phyloP scores from a whole-genome alignment of 768 basidiomycete species.

The Collybia nuda region DNA sequence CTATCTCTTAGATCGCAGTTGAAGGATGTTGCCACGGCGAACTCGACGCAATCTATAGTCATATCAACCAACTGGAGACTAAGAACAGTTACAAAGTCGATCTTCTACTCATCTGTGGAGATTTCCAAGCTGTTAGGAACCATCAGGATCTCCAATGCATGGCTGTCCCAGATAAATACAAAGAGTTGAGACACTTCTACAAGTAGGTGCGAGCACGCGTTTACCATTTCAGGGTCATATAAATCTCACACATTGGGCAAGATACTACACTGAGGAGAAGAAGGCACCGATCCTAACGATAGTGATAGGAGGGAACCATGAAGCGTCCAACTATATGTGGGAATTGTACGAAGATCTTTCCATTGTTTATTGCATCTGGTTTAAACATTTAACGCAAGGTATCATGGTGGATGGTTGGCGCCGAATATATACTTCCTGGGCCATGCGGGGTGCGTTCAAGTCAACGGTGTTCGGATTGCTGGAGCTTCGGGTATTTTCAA shows the following conservation, averaged over 20 bases:
- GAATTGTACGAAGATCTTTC: constrained; percentile 61
- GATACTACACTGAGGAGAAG: constrained; percentile 86
- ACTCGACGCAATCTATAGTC: constrained; percentile 82
- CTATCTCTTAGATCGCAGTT: constrained; percentile 67
- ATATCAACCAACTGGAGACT: constrained; percentile 62
- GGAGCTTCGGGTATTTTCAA: constrained; percentile 95
- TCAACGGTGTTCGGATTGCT: constrained; percentile 86
- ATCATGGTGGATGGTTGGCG: constrained; percentile 96
- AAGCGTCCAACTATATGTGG: constrained; percentile 96
- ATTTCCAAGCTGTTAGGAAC: constrained; percentile 93
- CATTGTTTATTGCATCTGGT: background rate
- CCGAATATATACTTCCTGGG: constrained; percentile 97
- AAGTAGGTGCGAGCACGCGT: constrained; percentile 45
- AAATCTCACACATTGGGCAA: constrained; percentile 22
- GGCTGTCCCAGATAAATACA: constrained; percentile 91
- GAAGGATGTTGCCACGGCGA: constrained; percentile 96
- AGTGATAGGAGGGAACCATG: constrained; percentile 97
- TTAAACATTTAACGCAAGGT: constrained; percentile 42
- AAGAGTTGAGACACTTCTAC: constrained; percentile 79
- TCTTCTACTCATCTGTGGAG: constrained; percentile 89
- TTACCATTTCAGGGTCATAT: background rate
- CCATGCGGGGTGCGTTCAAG: constrained; percentile 82
- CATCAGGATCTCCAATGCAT: constrained; percentile 82
- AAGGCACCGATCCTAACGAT: constrained; percentile 87
- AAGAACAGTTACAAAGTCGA: constrained; percentile 71